phyloP scores from a whole-genome alignment of 2,329 filamentous ascomycete genomes.

The Colletotrichum sp. region DNA sequence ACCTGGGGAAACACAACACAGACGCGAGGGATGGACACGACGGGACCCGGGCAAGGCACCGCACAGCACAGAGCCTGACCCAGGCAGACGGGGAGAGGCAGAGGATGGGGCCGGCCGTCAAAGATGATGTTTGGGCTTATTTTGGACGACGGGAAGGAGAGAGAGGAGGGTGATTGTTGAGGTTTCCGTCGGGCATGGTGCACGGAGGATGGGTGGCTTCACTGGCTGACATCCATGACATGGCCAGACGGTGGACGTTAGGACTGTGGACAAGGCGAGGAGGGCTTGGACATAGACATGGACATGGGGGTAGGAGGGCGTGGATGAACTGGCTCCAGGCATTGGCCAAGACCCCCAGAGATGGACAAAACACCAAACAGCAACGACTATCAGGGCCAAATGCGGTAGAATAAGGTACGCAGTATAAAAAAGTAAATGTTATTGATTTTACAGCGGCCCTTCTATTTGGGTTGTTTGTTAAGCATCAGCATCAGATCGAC shows the following conservation, averaged over 20 bases:
- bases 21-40: background rate
- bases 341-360: background rate
- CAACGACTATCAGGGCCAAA: background rate
- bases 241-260: background rate
- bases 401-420: background rate
- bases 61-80: slow-evolving; percentile 1
- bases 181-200: background rate
- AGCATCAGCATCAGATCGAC: background rate
- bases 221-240: background rate
- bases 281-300: background rate
- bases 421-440: background rate
- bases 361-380: background rate
- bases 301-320: background rate
- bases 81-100: slow-evolving; percentile 9
- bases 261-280: background rate
- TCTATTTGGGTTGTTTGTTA: background rate
- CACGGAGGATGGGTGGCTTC: background rate
- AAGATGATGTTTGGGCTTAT: slow-evolving; percentile 13
- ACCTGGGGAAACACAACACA: background rate
- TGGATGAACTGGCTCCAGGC: background rate
- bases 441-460: background rate
- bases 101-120: slow-evolving; percentile 1
- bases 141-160: slow-evolving; percentile 5
- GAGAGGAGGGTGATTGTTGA: slow-evolving; percentile 5
- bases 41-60: background rate